Evolutionary conservation across 164 flowering plant species (phyloP).

Genomic region (Magnolia officinalis): DNA sequence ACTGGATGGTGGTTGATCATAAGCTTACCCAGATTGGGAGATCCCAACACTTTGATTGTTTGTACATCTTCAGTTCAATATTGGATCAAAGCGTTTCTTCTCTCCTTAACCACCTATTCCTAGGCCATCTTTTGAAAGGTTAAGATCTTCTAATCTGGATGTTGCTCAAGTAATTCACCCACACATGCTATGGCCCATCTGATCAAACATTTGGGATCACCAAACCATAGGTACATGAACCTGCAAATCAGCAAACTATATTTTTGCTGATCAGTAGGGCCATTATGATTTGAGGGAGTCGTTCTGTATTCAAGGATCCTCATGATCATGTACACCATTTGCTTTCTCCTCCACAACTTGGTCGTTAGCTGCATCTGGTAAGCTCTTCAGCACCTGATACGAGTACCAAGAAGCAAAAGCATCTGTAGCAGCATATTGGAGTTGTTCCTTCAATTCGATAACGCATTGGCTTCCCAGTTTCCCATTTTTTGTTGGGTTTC

Average conservation of each 20-base stretch:
- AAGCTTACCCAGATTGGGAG: neutral
- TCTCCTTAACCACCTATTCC: neutral
- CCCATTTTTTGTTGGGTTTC: slow-evolving; percentile 55
- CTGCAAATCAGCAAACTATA: no score
- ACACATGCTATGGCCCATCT: no score
- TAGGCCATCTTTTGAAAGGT: neutral
- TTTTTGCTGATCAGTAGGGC: no score
- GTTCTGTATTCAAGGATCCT: neutral
- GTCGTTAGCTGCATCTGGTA: slow-evolving; percentile 36
- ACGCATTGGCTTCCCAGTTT: slow-evolving; percentile 61
- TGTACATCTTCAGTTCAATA: neutral
- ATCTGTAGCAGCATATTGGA: slow-evolving; percentile 77
- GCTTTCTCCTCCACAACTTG: slow-evolving; percentile 12
- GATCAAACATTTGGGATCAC: no score
- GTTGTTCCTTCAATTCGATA: slow-evolving; percentile 57
- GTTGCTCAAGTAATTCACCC: neutral
- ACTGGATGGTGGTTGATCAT: neutral
- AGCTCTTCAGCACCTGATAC: slow-evolving; percentile 49
- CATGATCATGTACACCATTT: neutral
- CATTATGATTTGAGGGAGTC: neutral
- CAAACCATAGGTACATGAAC: no score
- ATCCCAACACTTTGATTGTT: neutral
- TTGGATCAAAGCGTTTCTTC: neutral
- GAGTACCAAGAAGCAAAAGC: slow-evolving; percentile 79
- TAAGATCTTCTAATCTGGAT: neutral